Base-by-base conservation (phyloP, 148 eudicot genomes). In the Amaranthus cruentus region DNA sequence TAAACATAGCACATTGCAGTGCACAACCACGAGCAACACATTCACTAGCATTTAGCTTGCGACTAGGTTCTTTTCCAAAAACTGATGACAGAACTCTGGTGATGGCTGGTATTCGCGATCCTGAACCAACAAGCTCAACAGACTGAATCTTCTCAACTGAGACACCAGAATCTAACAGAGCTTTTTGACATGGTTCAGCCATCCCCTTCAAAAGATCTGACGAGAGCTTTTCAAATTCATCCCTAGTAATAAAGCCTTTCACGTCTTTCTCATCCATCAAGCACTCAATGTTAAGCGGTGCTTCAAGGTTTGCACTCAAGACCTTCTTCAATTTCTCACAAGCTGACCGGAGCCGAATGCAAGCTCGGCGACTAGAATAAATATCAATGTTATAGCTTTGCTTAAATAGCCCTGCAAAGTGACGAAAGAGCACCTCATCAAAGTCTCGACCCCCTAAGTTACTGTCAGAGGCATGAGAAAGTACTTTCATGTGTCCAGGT, bases 21-120 rank as follows among this genome's bases (percentile, higher is more conserved):
- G 94, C 99, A 83, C 97, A 95, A 5, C 99, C 99, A 80, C 96
- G 93, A 61, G 99, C 91, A 72, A 95, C 99, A 57, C 97, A 95
- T 75, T 95, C 99, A 69, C 97, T 95, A 47, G 97, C 97, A 85
- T 92, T 95, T 59, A 88, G 28, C 6, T 87, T 84, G 65, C 99
- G 82, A 7, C 94, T 80, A 2, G 96, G 92, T 76, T 95, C 96
- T 81, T 64, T 84, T 57, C 78, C 54, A 70, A 91, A 91, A 64
- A 90, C 8, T 38, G 89, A 80, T 69, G 79, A 69, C 80, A 95
- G 67, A 62, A 73, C 79, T 73, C 72, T 88, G 55, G 79, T 65
- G 59, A 95, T 78, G 70, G 99, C 91, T 55, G 99, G 99, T 81
- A 95, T 84, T 47, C 96, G 84, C 72, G 99, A 95, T 53, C 97